A percentile compares a stretch with the other conserved stretches of the same genome.
Conservation (phyloP, 2,329 filamentous ascomycete species). For the Stromatinia cepivora region DNA sequence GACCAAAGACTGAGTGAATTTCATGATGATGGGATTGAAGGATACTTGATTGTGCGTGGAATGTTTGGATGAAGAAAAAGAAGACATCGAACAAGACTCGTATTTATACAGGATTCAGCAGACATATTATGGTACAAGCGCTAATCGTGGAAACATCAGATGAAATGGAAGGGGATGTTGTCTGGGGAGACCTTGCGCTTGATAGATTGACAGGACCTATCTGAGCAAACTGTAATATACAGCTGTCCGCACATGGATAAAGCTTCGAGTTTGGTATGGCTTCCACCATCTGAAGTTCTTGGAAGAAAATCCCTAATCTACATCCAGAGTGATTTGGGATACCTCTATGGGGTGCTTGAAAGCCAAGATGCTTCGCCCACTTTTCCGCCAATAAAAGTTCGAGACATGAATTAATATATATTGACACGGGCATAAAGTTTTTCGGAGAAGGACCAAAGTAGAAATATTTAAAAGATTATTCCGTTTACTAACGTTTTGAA, state of each 20-base stretch:
- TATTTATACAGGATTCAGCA: constrained; percentile 3
- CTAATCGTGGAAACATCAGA: constrained; percentile 9
- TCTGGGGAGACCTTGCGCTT: background rate
- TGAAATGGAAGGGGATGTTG: background rate
- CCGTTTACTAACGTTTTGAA: background rate
- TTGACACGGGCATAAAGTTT: background rate
- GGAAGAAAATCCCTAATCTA: background rate
- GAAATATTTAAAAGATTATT: background rate
- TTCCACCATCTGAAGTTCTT: background rate
- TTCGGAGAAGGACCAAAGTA: background rate
- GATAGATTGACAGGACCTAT: background rate
- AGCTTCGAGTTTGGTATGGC: background rate
- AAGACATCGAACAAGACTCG: background rate
- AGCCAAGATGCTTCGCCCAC: background rate
- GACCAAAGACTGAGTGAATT: constrained; percentile 25
- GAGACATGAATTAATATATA: background rate
- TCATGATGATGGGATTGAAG: constrained; percentile 23
- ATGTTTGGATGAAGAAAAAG: background rate
- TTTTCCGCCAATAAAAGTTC: constrained; percentile 14
- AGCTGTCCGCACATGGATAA: background rate
- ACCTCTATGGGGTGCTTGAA: background rate
- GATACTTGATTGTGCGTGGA: background rate
- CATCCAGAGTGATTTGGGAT: background rate
- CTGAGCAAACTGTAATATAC: background rate
- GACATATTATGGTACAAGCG: background rate